Base-by-base conservation (phyloP, 2,329 filamentous ascomycete genomes). In the Sarocladium kiliense region DNA sequence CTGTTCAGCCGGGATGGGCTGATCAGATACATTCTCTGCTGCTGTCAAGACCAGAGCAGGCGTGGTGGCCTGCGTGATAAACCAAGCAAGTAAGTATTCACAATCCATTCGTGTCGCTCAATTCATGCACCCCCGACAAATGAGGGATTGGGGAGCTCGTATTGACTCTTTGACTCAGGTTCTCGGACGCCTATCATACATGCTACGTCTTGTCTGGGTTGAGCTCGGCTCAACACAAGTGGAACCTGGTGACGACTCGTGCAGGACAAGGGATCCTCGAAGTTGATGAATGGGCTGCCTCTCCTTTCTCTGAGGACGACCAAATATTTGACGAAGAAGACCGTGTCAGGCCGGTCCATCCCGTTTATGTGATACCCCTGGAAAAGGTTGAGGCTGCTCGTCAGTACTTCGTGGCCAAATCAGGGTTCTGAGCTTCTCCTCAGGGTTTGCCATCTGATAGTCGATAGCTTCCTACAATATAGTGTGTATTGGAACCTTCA, bases 11-110 rank as follows among this genome's bases (percentile, higher is more conserved):
- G 90, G 54, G 87, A 94, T 65, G 94, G 89, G 6, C 75, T 97
- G 63, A 87, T 90, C 55, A 82, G 93, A 59, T 99, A 97, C 70
- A 94, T 97, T 58, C 77, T 97, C 14, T 85, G 82, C 62, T 97
- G 92, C 67, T 94, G 91, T 64, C 94, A 97, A 65, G 86, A 89
- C 57, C 76, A 81, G 64, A 74, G 77, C 45, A 80, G 74, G 66
- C 79, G 82, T 58, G 93, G 93, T 54, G 94, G 94, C 1, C 76
- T 99, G 70, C 82, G 92, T 65, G 94, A 99, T 72, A 99, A 99
- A 74, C 94, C 94, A 14, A 87, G 88, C 69, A 91, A 91, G 85
- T 91, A 78, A 74, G 87, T 79, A 54, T 56, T 58, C 5, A 34
- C 5, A 36, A 21, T 3, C 53, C 55, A 55, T 47, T 37, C 12